These are phyloP conservation scores for Solanum chiquidenum DNA, from an alignment of 257 asterid genomes.

Conservation along the genomic window DNA sequence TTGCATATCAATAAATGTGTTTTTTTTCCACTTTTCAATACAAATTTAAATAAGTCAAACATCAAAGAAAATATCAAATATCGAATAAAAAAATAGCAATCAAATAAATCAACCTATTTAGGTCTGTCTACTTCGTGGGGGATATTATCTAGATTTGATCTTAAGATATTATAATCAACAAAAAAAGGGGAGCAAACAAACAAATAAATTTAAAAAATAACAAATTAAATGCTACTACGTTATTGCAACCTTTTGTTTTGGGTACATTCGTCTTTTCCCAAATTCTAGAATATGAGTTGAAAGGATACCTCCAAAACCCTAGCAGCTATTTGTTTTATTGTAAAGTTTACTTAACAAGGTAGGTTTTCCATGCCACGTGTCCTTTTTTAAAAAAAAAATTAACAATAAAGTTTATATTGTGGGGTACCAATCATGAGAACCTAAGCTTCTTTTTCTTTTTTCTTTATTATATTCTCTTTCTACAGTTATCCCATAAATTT, in stretches of 20 bases:
- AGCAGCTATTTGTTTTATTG: not conserved
- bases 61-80: no score
- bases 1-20: not conserved
- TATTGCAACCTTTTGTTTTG: not conserved
- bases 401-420: not conserved
- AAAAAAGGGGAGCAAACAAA: not conserved
- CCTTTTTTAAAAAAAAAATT: not conserved
- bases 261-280: not conserved
- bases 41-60: not conserved
- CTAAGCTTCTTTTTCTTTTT: not conserved
- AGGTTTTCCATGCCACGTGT: slow-evolving; percentile 5
- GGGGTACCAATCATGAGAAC: not conserved
- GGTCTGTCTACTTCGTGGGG: not conserved
- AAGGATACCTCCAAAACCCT: not conserved
- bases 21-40: no score
- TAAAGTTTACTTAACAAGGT: not conserved
- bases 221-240: not conserved
- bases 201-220: not conserved
- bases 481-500: not conserved
- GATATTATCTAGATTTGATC: not conserved
- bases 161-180: not conserved
- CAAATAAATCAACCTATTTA: not conserved
- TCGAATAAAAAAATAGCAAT: no score
- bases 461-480: not conserved
- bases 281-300: not conserved